Evolutionary conservation across 2,329 filamentous ascomycete species (phyloP).

Genomic region (Alternaria panax): DNA sequence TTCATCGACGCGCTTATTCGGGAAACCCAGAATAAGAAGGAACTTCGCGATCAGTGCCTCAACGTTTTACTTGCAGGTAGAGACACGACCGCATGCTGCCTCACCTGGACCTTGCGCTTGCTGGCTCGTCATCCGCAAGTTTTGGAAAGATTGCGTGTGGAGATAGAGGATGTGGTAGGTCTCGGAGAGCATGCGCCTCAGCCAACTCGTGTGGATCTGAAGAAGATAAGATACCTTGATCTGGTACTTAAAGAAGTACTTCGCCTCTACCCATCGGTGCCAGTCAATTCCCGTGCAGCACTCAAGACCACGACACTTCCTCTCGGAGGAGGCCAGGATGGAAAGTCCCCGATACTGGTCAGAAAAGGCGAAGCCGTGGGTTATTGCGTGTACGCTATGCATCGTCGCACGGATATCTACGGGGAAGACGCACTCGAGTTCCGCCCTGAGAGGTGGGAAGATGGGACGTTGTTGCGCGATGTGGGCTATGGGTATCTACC

Average conservation of each 20-base stretch:
- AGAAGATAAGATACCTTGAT: slow-evolving; percentile 12
- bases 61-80: slow-evolving; percentile 82
- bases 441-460: slow-evolving; percentile 45
- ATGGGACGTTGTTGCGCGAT: slow-evolving; percentile 20
- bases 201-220: slow-evolving; percentile 21
- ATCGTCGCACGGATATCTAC: slow-evolving; percentile 46
- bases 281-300: slow-evolving; percentile 35
- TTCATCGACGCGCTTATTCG: slow-evolving; percentile 85
- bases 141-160: slow-evolving; percentile 40
- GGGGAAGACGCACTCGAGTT: slow-evolving; percentile 48
- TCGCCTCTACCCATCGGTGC: slow-evolving; percentile 43
- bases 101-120: slow-evolving; percentile 72
- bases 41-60: slow-evolving; percentile 82
- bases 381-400: slow-evolving; percentile 42
- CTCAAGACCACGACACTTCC: slow-evolving; percentile 38
- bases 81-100: slow-evolving; percentile 83
- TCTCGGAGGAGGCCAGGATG: slow-evolving; percentile 43
- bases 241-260: slow-evolving; percentile 45
- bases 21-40: slow-evolving; percentile 70
- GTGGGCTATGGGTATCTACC: slow-evolving; percentile 39
- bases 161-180: slow-evolving; percentile 33
- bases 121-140: slow-evolving; percentile 48
- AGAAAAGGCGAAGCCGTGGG: slow-evolving; percentile 37
- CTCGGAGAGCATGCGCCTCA: slow-evolving; percentile 30
- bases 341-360: slow-evolving; percentile 41